A percentile compares a stretch with the other conserved stretches of the same genome.
These are phyloP conservation scores for Volutella citrinella DNA, from an alignment of 2,329 filamentous ascomycete species.

Conservation along the genomic window DNA sequence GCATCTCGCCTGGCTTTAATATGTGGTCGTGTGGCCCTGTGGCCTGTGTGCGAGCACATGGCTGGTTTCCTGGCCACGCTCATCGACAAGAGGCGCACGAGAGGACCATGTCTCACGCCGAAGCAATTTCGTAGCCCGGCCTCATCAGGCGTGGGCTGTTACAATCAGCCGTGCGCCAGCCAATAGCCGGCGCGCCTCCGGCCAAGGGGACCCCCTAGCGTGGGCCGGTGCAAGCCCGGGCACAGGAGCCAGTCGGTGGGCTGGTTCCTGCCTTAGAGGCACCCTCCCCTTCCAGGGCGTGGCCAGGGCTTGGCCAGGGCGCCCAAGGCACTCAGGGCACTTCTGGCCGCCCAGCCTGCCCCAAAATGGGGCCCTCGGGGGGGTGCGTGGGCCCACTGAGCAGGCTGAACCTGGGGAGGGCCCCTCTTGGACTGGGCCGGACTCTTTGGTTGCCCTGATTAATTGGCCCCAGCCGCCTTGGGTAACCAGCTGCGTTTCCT, in stretches of 20 bases:
- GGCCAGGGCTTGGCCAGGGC: slow-evolving; percentile 2
- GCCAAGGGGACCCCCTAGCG: slow-evolving; percentile 13
- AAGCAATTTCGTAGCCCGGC: slow-evolving; percentile 22
- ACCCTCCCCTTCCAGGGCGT: slow-evolving; percentile 1
- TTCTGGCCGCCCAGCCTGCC: background rate
- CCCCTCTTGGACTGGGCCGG: too few relatives aligned
- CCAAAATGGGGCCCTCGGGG: background rate
- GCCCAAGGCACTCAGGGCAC: background rate
- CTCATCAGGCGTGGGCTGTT: slow-evolving; percentile 21
- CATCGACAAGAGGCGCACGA: too few relatives aligned
- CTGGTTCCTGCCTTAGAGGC: slow-evolving; percentile 16
- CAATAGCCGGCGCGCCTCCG: slow-evolving; percentile 16
- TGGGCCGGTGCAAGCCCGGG: slow-evolving; percentile 11
- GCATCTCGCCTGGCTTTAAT: too few relatives aligned
- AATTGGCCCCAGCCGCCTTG: too few relatives aligned
- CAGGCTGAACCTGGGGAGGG: too few relatives aligned
- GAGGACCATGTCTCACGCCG: slow-evolving; percentile 24
- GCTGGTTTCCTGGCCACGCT: too few relatives aligned
- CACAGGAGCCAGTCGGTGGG: slow-evolving; percentile 18
- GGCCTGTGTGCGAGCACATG: too few relatives aligned
- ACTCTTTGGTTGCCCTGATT: too few relatives aligned
- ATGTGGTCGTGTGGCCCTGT: too few relatives aligned
- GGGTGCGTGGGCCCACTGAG: too few relatives aligned
- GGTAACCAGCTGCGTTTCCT: too few relatives aligned
- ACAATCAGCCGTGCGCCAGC: slow-evolving; percentile 19